Evolutionary conservation across 441 rosid genomes (phyloP).

Genomic region (Arabidopsis lyrata): DNA sequence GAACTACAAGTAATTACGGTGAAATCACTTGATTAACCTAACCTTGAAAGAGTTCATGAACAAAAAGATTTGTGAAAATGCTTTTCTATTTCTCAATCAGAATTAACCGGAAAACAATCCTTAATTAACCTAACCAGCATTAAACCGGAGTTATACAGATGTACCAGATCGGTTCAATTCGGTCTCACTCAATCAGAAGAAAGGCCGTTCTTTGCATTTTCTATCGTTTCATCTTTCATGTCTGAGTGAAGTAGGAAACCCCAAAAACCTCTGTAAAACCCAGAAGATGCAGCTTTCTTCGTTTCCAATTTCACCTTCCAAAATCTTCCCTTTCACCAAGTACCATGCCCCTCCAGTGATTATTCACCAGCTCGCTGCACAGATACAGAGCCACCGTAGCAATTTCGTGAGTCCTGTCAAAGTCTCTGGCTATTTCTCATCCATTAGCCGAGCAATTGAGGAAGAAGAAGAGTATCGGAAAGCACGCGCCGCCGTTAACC

Average conservation of each 20-base stretch:
- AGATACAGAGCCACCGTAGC: conserved; percentile 29
- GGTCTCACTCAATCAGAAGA: neutral
- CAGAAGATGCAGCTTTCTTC: conserved; percentile 40
- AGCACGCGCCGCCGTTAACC: conserved; percentile 70
- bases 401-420: conserved; percentile 47
- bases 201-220: no score
- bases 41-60: no score
- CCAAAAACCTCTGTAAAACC: conserved; percentile 52
- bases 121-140: no score
- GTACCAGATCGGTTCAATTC: neutral
- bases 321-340: conserved; percentile 26
- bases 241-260: neutral
- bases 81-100: no score
- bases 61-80: no score
- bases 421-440: conserved; percentile 58
- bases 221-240: no score
- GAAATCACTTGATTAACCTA: no score
- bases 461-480: conserved; percentile 79
- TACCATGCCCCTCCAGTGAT: conserved; percentile 25
- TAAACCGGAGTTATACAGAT: no score
- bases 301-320: conserved; percentile 16
- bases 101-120: no score
- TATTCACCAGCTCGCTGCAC: conserved; percentile 27
- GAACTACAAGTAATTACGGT: no score
- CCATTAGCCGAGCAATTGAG: conserved; percentile 68